Percentiles rank a stretch among this genome's conserved stretches.
These are phyloP conservation scores for Wickerhamomyces strasburgensis DNA, from an alignment of 805 yeast genomes.

Conservation along the genomic window DNA sequence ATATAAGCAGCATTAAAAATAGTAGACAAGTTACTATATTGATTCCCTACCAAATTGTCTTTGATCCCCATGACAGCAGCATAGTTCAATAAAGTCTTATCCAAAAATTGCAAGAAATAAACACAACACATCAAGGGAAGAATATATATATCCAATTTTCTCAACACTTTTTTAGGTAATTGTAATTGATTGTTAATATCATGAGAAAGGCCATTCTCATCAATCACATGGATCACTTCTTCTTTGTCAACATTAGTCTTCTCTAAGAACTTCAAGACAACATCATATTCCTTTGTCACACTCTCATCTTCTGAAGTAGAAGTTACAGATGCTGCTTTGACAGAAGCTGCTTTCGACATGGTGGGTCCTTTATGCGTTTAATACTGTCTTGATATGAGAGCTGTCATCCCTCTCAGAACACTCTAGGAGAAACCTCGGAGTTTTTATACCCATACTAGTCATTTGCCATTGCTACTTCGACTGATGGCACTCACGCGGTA, in stretches of 20 bases:
- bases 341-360: too few species aligned
- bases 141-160: constrained; percentile 15
- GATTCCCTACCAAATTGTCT: constrained; percentile 39
- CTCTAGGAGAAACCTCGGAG: too few species aligned
- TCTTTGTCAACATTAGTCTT: not conserved
- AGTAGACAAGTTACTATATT: constrained; percentile 47
- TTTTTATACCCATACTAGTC: too few species aligned
- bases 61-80: constrained; percentile 64
- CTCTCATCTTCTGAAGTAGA: too few species aligned
- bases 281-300: not conserved
- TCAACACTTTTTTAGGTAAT: constrained; percentile 3
- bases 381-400: too few species aligned
- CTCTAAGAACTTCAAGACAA: not conserved
- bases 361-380: too few species aligned
- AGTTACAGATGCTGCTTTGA: too few species aligned
- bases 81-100: constrained; percentile 49
- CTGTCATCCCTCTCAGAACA: too few species aligned
- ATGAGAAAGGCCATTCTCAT: not conserved
- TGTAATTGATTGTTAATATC: not conserved
- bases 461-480: too few species aligned
- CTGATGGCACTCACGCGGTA: too few species aligned
- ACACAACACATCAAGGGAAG: constrained; percentile 37
- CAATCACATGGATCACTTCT: not conserved
- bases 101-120: constrained; percentile 52
- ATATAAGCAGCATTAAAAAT: constrained; percentile 49